Evolutionary conservation across 2,329 filamentous ascomycete species (phyloP).

Genomic region (Hymenoscyphus fraxineus): DNA sequence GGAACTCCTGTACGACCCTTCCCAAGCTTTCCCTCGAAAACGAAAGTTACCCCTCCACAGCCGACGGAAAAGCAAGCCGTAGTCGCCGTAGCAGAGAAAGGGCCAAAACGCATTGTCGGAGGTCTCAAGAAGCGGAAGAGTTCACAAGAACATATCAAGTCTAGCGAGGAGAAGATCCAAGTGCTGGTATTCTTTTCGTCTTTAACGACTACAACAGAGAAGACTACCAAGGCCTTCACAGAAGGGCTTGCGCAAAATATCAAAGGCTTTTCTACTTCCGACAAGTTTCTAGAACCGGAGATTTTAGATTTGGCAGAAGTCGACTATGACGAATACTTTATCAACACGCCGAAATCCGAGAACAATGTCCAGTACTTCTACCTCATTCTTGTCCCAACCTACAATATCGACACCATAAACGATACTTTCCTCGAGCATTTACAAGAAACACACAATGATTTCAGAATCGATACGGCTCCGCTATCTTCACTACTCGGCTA

Average conservation of each 20-base stretch:
- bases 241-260: conserved; percentile 47
- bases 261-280: conserved; percentile 31
- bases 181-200: conserved; percentile 86
- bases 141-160: conserved; percentile 32
- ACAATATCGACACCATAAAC: conserved; percentile 92
- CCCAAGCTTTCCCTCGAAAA: conserved; percentile 21
- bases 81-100: conserved; percentile 29
- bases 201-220: conserved; percentile 78
- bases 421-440: conserved; percentile 84
- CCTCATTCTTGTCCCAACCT: conserved; percentile 79
- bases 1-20: conserved; percentile 29
- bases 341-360: conserved; percentile 64
- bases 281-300: conserved; percentile 53
- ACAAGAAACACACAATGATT: conserved; percentile 91
- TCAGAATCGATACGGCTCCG: conserved; percentile 87
- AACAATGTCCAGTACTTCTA: conserved; percentile 65
- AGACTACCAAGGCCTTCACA: conserved; percentile 62
- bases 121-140: conserved; percentile 29
- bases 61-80: conserved; percentile 23
- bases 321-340: conserved; percentile 91
- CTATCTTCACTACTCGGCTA: conserved; percentile 76
- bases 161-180: conserved; percentile 52
- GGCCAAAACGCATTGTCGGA: conserved; percentile 37
- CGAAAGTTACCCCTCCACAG: conserved; percentile 22
- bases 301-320: conserved; percentile 77